A percentile compares a stretch with the other conserved stretches of the same genome.
phyloP scores from a whole-genome alignment of 2,329 filamentous ascomycete genomes.

The Paramyrothecium roridum region DNA sequence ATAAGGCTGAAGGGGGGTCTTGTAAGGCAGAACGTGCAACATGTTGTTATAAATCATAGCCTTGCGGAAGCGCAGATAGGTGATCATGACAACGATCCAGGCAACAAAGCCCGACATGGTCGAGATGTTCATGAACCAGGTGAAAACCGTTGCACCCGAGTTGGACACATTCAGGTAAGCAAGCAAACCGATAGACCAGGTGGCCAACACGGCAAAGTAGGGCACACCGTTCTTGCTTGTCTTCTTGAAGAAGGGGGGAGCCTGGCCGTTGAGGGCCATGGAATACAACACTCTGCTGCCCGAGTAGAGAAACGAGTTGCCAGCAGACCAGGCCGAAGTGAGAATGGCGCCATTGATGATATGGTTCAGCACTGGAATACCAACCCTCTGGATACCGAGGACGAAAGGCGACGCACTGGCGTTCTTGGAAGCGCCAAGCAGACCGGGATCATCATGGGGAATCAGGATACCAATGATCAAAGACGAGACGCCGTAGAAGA shows the following conservation, averaged over 20 bases:
- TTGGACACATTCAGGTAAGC: constrained; percentile 68
- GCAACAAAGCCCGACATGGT: constrained; percentile 60
- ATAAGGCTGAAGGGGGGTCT: constrained; percentile 56
- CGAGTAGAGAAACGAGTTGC: constrained; percentile 62
- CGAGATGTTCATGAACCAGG: constrained; percentile 69
- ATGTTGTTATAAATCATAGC: constrained; percentile 53
- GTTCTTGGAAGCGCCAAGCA: constrained; percentile 55
- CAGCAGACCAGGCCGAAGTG: constrained; percentile 62
- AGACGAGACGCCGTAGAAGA: constrained; percentile 63
- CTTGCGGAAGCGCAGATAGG: constrained; percentile 56
- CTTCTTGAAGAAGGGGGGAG: constrained; percentile 56
- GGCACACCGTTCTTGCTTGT: constrained; percentile 63
- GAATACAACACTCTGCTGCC: constrained; percentile 69
- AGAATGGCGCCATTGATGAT: constrained; percentile 68
- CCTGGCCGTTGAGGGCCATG: constrained; percentile 64
- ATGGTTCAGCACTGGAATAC: constrained; percentile 60
- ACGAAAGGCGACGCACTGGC: constrained; percentile 61
- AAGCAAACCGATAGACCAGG: constrained; percentile 59
- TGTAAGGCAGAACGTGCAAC: constrained; percentile 47
- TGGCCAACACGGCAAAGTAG: constrained; percentile 48
- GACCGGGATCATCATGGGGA: constrained; percentile 60
- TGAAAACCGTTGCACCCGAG: constrained; percentile 62
- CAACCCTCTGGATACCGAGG: constrained; percentile 65
- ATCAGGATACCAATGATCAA: constrained; percentile 60
- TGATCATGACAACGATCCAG: constrained; percentile 57